These are phyloP conservation scores for Rubia yunnanensis DNA, from an alignment of 257 asterid genomes.

Conservation along the genomic window DNA sequence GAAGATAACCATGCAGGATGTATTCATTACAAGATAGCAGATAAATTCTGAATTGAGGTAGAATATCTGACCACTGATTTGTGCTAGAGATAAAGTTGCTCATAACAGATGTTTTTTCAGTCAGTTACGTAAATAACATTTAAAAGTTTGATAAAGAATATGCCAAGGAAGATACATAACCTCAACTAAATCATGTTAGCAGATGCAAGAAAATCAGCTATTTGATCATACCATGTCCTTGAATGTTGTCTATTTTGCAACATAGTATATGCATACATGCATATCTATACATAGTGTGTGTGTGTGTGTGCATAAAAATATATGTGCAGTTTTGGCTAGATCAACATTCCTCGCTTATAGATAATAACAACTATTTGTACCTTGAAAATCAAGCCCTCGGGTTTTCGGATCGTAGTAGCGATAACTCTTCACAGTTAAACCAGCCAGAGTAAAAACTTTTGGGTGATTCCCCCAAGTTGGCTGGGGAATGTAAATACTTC, in stretches of 20 bases:
- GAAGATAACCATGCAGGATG: background rate
- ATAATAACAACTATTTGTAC: conserved; percentile 21
- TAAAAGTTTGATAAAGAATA: background rate
- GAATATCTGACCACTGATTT: background rate
- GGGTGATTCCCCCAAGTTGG: conserved; percentile 99
- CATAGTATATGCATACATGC: no score
- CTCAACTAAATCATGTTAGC: background rate
- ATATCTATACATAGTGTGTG: no score
- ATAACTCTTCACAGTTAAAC: conserved; percentile 74
- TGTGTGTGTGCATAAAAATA: no score
- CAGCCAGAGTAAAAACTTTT: conserved; percentile 76
- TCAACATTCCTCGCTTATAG: background rate
- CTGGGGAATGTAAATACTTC: conserved; percentile 64
- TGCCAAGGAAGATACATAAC: background rate
- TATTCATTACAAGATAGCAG: background rate
- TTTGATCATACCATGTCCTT: background rate
- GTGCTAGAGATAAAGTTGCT: background rate
- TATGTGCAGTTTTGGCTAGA: no score
- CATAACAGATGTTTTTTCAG: background rate
- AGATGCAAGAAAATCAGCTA: background rate
- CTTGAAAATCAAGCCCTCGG: conserved; percentile 88
- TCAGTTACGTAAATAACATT: background rate
- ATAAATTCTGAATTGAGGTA: background rate
- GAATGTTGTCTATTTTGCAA: background rate
- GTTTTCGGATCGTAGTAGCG: conserved; percentile 91